Conservation (phyloP, 208 protist genomes). For the Crithidia thermophila region DNA sequence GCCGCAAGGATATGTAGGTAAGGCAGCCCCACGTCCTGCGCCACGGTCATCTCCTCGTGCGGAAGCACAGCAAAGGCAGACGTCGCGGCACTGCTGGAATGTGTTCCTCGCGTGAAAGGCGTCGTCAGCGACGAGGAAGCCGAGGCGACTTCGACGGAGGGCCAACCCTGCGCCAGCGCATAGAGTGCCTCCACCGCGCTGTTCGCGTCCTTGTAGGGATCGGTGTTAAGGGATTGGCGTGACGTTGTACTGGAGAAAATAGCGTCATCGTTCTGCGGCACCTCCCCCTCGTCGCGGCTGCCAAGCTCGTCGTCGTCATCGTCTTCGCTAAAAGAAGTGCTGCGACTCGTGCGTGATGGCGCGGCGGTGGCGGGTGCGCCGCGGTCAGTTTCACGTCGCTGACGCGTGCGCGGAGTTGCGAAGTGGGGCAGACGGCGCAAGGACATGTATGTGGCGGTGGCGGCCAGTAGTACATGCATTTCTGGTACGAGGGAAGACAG, state of each 20-base stretch:
- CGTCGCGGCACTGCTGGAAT: too few relatives aligned
- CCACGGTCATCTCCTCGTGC: constrained; percentile 33
- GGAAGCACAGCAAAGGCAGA: constrained; percentile 15
- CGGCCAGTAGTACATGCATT: constrained; percentile 55
- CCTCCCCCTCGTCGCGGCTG: not conserved
- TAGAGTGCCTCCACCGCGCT: constrained; percentile 7
- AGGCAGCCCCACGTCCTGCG: constrained; percentile 64
- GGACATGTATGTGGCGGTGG: constrained; percentile 39
- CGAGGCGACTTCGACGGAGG: not conserved
- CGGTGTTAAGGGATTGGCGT: too few relatives aligned
- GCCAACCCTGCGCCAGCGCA: constrained; percentile 23
- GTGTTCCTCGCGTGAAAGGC: not conserved
- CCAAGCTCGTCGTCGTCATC: not conserved
- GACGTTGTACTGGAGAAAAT: too few relatives aligned
- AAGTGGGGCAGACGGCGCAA: constrained; percentile 38
- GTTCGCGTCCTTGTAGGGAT: too few relatives aligned
- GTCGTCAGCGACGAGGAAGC: not conserved
- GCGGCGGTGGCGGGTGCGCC: not conserved
- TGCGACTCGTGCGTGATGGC: too few relatives aligned
- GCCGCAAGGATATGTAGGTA: constrained; percentile 64
- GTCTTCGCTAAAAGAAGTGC: not conserved
- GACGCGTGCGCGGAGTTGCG: not conserved
- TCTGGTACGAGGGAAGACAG: constrained; percentile 30
- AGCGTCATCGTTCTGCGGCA: too few relatives aligned
- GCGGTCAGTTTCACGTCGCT: not conserved